Evolutionary conservation across 495 filamentous ascomycete species (phyloP).

Genomic region (Podospora comata): DNA sequence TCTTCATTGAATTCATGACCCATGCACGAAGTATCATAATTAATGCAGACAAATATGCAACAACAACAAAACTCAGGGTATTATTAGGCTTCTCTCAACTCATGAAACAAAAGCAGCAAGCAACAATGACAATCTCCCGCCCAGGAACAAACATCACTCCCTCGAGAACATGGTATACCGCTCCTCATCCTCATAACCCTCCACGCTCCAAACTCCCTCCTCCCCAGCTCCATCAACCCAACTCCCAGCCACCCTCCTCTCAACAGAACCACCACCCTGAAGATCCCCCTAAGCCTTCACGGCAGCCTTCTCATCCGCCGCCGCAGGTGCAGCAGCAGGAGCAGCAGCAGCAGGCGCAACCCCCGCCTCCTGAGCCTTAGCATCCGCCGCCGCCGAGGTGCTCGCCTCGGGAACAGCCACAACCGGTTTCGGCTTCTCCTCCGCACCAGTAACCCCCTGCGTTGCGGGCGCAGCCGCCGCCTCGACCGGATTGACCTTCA

Average conservation of each 20-base stretch:
- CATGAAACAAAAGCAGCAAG: not conserved
- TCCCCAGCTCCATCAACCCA: not conserved
- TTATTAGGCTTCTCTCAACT: not conserved
- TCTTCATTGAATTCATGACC: too few relatives aligned
- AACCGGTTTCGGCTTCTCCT: constrained; percentile 23
- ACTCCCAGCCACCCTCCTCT: not conserved
- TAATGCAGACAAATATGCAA: not conserved
- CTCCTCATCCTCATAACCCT: not conserved
- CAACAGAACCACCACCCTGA: not conserved
- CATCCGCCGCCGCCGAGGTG: constrained; percentile 11
- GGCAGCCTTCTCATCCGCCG: constrained; percentile 25
- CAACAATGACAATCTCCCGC: not conserved
- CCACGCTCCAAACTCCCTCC: not conserved
- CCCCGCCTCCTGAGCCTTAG: constrained; percentile 38
- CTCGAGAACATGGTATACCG: not conserved
- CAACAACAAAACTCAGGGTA: not conserved
- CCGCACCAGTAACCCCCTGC: not conserved
- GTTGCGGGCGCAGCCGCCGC: constrained; percentile 7
- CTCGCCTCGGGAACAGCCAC: constrained; percentile 16
- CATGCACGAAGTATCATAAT: too few relatives aligned
- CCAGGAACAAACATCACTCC: not conserved
- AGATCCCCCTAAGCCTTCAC: constrained; percentile 2
- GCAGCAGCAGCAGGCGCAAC: constrained; percentile 14
- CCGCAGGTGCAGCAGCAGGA: constrained; percentile 11
- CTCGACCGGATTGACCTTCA: constrained; percentile 2